A percentile compares a stretch with the other conserved stretches of the same genome.
Evolutionary conservation across 495 filamentous ascomycete genomes (phyloP).

Genomic region (Glonium stellatum): DNA sequence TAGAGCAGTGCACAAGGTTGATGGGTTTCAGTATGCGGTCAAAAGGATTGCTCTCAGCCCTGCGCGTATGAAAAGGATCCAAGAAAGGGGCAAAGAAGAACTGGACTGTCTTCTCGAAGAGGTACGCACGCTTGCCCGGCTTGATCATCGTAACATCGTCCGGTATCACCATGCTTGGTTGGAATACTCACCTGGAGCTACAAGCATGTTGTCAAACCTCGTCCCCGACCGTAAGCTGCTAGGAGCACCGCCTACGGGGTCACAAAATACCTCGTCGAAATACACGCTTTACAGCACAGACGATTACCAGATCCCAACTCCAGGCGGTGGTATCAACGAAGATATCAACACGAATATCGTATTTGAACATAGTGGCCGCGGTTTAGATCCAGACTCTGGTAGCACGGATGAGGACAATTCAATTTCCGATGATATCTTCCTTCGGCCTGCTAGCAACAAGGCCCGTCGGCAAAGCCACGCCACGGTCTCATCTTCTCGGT

Average conservation of each 20-base stretch:
- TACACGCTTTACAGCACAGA: neutral
- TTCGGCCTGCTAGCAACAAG: neutral
- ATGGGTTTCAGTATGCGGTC: slow-evolving; percentile 38
- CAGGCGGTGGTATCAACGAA: neutral
- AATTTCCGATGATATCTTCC: neutral
- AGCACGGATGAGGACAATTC: slow-evolving; percentile 1
- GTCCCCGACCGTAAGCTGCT: neutral
- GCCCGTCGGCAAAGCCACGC: slow-evolving; percentile 9
- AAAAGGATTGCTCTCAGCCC: slow-evolving; percentile 38
- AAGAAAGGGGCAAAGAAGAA: slow-evolving; percentile 26
- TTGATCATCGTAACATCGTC: slow-evolving; percentile 38
- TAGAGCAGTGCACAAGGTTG: slow-evolving; percentile 35
- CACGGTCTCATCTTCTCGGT: slow-evolving; percentile 13
- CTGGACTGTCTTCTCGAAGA: slow-evolving; percentile 36
- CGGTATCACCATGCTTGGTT: slow-evolving; percentile 38
- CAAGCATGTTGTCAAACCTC: neutral
- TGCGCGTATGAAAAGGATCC: slow-evolving; percentile 24
- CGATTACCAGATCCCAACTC: neutral
- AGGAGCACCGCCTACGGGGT: neutral
- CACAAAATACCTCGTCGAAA: neutral
- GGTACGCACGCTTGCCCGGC: slow-evolving; percentile 30
- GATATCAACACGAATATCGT: slow-evolving; percentile 11
- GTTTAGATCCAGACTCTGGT: neutral
- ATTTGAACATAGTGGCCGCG: slow-evolving; percentile 22
- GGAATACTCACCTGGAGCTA: slow-evolving; percentile 22